A percentile compares a stretch with the other conserved stretches of the same genome.
Conservation (phyloP, 1,284 basidiomycete genomes). For the Mixia osmundae region DNA sequence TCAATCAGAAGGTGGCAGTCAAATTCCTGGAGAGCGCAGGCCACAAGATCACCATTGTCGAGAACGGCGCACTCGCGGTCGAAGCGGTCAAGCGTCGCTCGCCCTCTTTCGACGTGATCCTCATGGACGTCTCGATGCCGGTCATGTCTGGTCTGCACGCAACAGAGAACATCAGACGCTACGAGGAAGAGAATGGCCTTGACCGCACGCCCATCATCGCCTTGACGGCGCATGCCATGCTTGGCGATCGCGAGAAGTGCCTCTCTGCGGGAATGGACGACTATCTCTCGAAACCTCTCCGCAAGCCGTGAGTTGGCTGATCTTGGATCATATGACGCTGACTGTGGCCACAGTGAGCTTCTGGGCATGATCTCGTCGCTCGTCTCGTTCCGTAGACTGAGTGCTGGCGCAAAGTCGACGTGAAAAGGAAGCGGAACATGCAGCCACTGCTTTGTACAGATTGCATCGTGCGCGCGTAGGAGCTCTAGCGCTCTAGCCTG, state of each 20-base stretch:
- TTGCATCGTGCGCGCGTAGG: too few species aligned
- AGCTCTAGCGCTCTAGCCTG: too few species aligned
- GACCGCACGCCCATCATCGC: slow-evolving; percentile 78
- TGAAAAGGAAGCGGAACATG: too few species aligned
- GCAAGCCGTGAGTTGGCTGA: too few species aligned
- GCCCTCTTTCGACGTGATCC: slow-evolving; percentile 36
- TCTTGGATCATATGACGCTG: too few species aligned
- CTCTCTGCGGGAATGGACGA: slow-evolving; percentile 7
- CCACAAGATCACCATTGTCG: slow-evolving; percentile 86
- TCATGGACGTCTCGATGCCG: slow-evolving; percentile 99
- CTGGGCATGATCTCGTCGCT: too few species aligned
- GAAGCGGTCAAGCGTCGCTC: slow-evolving; percentile 63
- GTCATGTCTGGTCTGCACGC: slow-evolving; percentile 89
- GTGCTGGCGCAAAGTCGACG: too few species aligned
- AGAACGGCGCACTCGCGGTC: slow-evolving; percentile 80
- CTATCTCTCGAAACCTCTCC: slow-evolving; percentile 6
- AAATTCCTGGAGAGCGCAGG: slow-evolving; percentile 95
- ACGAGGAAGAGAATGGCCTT: slow-evolving; percentile 50
- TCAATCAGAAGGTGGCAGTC: slow-evolving; percentile 90
- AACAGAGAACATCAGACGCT: slow-evolving; percentile 41
- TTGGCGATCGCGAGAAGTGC: slow-evolving; percentile 80
- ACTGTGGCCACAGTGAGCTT: too few species aligned
- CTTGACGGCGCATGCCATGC: slow-evolving; percentile 43
- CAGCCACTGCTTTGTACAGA: too few species aligned
- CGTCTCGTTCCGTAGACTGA: too few species aligned